Conservation (phyloP, 495 filamentous ascomycete species). For the Hypoxylon rickii region DNA sequence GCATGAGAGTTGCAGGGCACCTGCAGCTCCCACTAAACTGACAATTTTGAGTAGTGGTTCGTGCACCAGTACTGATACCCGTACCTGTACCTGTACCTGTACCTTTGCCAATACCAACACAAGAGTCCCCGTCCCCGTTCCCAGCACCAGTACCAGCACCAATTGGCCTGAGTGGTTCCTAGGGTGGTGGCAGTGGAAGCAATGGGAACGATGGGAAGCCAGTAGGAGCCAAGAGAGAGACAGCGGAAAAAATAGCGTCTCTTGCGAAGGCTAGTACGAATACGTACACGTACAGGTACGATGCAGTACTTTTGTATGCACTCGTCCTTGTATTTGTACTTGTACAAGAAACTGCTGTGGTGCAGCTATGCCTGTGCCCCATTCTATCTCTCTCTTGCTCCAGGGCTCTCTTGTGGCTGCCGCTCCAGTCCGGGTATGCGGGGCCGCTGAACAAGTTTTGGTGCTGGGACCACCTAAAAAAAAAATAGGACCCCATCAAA, state of each 20-base stretch:
- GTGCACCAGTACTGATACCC: too few species aligned
- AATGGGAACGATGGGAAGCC: too few species aligned
- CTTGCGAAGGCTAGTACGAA: conserved; percentile 18
- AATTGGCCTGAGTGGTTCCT: conserved; percentile 20
- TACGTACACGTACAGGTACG: neutral
- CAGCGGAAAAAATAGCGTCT: conserved; percentile 29
- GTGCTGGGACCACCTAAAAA: conserved; percentile 29
- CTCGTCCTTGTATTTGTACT: conserved; percentile 22
- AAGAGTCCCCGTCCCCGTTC: too few species aligned
- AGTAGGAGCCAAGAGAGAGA: neutral
- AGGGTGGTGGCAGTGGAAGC: conserved; percentile 8
- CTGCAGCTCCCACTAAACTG: conserved; percentile 32
- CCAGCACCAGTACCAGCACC: conserved; percentile 17
- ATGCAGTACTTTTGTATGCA: too few species aligned
- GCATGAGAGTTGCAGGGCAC: conserved; percentile 32
- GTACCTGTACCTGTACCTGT: too few species aligned
- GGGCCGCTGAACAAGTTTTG: conserved; percentile 17
- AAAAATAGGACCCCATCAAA: conserved; percentile 19
- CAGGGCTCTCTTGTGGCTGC: conserved; percentile 33
- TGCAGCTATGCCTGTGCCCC: conserved; percentile 33
- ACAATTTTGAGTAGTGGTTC: conserved; percentile 38
- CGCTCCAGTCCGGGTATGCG: conserved; percentile 11
- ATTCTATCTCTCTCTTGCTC: conserved; percentile 4
- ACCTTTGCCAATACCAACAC: too few species aligned
- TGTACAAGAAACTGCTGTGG: conserved; percentile 15